These are phyloP conservation scores for Lactarius hengduanensis DNA, from an alignment of 768 basidiomycete species.

Conservation along the genomic window DNA sequence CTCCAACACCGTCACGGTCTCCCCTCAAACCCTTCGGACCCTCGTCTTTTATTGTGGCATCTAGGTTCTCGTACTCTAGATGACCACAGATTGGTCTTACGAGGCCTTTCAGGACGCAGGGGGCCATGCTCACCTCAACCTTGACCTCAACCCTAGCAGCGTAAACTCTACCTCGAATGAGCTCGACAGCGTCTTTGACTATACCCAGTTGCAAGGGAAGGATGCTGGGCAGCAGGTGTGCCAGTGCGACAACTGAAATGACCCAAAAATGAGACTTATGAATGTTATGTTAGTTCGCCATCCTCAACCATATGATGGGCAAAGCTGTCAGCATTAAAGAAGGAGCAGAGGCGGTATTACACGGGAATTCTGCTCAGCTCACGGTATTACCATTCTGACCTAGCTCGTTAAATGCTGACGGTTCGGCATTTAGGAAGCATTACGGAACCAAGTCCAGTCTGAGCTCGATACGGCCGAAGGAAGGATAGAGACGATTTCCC, in stretches of 20 bases:
- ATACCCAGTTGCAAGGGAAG: constrained; percentile 27
- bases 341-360: constrained; percentile 27
- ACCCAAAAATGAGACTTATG: background rate
- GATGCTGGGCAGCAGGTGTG: constrained; percentile 26
- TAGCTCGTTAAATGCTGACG: background rate
- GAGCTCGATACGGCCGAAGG: constrained; percentile 26
- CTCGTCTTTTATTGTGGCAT: background rate
- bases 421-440: constrained; percentile 6
- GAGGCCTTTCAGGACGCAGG: constrained; percentile 22
- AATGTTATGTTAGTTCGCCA: constrained; percentile 10
- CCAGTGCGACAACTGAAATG: background rate
- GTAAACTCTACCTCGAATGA: constrained; percentile 7
- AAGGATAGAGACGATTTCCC: constrained; percentile 25
- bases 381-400: constrained; percentile 14
- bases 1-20: constrained; percentile 1
- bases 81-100: constrained; percentile 15
- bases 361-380: constrained; percentile 16
- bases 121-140: background rate
- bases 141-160: background rate
- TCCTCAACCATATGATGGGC: constrained; percentile 28
- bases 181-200: constrained; percentile 22
- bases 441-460: constrained; percentile 28
- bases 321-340: constrained; percentile 28
- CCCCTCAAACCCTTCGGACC: background rate
- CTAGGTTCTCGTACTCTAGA: constrained; percentile 6